Conservation (phyloP, 345 rosid genomes). For the Stellera chamaejasme region DNA sequence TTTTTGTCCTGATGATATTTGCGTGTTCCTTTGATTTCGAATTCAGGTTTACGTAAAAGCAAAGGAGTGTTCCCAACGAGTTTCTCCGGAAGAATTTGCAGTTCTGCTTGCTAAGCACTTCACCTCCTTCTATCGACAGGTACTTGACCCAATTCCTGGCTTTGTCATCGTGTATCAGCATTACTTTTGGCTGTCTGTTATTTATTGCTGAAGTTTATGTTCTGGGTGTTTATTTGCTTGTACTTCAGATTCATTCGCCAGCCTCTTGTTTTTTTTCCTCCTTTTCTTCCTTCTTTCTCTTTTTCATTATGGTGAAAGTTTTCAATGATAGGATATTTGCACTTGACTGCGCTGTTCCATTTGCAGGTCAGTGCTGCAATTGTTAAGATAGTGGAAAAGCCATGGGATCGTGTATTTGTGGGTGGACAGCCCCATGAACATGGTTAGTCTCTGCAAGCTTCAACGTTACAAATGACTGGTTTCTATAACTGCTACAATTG, state of each 20-base stretch:
- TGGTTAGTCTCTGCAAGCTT: conserved; percentile 31
- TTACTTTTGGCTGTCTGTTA: too few relatives aligned
- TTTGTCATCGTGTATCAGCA: too few relatives aligned
- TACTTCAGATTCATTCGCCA: too few relatives aligned
- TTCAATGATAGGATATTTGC: background rate
- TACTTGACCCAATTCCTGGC: conserved; percentile 6
- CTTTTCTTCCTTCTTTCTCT: background rate
- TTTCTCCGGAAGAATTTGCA: conserved; percentile 81
- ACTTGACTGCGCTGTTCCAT: background rate
- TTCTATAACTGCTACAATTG: too few relatives aligned
- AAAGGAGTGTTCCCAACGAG: conserved; percentile 57
- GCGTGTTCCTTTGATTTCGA: background rate
- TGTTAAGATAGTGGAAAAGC: conserved; percentile 76
- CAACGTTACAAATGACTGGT: background rate
- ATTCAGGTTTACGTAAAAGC: conserved; percentile 83
- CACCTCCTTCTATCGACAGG: conserved; percentile 68
- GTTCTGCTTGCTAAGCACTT: conserved; percentile 76
- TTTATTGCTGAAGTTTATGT: too few relatives aligned
- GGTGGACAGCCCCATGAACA: conserved; percentile 72
- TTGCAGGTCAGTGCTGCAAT: conserved; percentile 65
- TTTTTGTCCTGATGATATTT: background rate
- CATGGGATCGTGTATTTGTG: conserved; percentile 76
- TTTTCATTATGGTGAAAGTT: background rate
- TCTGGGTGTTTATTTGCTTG: too few relatives aligned
- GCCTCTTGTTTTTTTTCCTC: too few relatives aligned